phyloP scores from a whole-genome alignment of 495 filamentous ascomycete species.

The Tuber magnatum region DNA sequence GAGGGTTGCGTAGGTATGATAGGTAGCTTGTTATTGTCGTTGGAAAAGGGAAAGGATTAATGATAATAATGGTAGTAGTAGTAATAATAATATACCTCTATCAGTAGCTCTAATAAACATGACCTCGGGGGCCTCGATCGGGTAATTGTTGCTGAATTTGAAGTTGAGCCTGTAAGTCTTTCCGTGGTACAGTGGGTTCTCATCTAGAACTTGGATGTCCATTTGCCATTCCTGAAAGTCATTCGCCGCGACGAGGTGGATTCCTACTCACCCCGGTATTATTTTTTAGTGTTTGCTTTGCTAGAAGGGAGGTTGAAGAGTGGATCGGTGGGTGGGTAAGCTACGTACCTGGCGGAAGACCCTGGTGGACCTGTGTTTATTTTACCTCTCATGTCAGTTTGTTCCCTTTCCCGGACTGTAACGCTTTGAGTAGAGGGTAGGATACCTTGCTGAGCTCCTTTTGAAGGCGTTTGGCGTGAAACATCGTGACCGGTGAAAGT shows the following conservation, averaged over 20 bases:
- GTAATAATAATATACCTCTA: slow-evolving; percentile 15
- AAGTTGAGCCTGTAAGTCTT: slow-evolving; percentile 83
- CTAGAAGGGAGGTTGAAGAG: neutral
- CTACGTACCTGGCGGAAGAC: slow-evolving; percentile 47
- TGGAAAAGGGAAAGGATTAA: neutral
- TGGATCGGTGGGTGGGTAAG: neutral
- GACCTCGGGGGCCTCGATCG: slow-evolving; percentile 92
- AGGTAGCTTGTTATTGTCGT: neutral
- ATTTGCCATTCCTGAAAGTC: slow-evolving; percentile 85
- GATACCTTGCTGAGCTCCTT: slow-evolving; percentile 31
- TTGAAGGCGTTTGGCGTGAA: slow-evolving; percentile 29
- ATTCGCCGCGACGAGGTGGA: slow-evolving; percentile 69
- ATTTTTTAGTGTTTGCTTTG: slow-evolving; percentile 42
- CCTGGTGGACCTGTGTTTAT: slow-evolving; percentile 48
- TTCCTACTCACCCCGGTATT: slow-evolving; percentile 49
- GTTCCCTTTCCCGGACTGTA: neutral
- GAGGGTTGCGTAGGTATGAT: slow-evolving; percentile 1
- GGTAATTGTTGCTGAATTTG: slow-evolving; percentile 72
- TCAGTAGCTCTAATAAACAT: slow-evolving; percentile 59
- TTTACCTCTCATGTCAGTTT: neutral
- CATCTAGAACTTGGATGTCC: slow-evolving; percentile 83
- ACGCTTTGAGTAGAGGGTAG: neutral
- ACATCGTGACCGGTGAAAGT: slow-evolving; percentile 19
- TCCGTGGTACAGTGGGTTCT: slow-evolving; percentile 79
- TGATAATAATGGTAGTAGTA: neutral